These are phyloP conservation scores for Aureobasidium sp. DNA, from an alignment of 2,329 filamentous ascomycete species.

Conservation along the genomic window DNA sequence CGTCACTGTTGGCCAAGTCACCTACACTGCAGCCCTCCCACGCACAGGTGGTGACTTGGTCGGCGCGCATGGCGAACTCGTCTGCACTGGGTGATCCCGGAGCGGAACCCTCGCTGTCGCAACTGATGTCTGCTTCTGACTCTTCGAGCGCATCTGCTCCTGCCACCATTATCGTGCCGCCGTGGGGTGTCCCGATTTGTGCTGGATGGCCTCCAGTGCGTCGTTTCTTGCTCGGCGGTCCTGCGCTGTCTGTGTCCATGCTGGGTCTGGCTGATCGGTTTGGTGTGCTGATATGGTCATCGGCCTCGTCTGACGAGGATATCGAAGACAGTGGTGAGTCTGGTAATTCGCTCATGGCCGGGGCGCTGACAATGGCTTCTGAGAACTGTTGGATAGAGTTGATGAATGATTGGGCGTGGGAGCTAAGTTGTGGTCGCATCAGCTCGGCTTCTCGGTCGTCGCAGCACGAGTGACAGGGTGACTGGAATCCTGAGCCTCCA, in stretches of 20 bases:
- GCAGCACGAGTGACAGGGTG: background rate
- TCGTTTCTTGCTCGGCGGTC: conserved; percentile 33
- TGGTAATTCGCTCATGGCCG: conserved; percentile 14
- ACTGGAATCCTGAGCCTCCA: background rate
- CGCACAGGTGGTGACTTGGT: conserved; percentile 42
- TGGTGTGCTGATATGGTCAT: conserved; percentile 46
- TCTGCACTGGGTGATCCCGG: conserved; percentile 47
- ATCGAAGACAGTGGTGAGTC: conserved; percentile 50
- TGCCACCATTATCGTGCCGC: conserved; percentile 15
- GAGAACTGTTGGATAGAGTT: background rate
- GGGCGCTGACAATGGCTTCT: background rate
- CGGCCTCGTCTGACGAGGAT: conserved; percentile 52
- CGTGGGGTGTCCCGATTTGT: background rate
- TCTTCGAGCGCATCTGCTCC: conserved; percentile 32
- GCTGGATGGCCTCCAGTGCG: conserved; percentile 25
- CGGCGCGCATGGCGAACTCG: conserved; percentile 36
- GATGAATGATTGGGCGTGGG: background rate
- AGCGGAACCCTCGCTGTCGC: conserved; percentile 77
- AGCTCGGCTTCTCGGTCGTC: background rate
- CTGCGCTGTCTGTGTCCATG: conserved; percentile 33
- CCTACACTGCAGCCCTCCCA: conserved; percentile 47
- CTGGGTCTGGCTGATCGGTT: conserved; percentile 40
- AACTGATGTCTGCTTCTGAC: conserved; percentile 63
- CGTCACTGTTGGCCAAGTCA: conserved; percentile 45
- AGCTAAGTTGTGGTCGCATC: background rate